Evolutionary conservation across 331 rosid genomes (phyloP).

Genomic region (Stylosanthes scabra): DNA sequence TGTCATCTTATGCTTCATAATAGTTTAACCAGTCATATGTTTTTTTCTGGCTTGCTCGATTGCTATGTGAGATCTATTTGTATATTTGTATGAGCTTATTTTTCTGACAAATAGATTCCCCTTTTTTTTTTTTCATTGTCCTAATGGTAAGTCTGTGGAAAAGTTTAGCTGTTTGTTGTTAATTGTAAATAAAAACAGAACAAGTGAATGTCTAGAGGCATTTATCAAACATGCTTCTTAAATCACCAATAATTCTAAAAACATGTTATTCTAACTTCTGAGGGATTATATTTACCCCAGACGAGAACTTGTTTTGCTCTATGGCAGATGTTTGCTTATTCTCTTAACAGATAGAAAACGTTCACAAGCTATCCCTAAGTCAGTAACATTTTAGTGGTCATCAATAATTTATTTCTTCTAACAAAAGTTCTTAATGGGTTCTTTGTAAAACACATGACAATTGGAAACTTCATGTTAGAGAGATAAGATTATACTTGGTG

Average conservation of each 20-base stretch:
- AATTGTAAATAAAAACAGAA: constrained; percentile 7
- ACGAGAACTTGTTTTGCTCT: constrained; percentile 14
- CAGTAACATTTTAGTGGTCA: background rate
- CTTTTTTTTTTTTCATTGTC: background rate
- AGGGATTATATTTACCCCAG: background rate
- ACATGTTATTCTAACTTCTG: background rate
- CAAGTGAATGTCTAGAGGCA: constrained; percentile 1
- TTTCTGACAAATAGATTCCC: constrained; percentile 20
- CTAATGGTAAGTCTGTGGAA: background rate
- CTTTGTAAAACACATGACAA: background rate
- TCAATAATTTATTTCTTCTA: background rate
- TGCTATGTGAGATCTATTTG: constrained; percentile 4
- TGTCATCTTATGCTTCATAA: constrained; percentile 35
- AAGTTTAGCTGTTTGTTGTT: background rate
- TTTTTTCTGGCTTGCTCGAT: constrained; percentile 1
- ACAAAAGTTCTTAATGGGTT: constrained; percentile 12
- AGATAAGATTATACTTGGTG: too few species aligned
- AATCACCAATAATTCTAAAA: background rate
- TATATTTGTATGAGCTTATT: constrained; percentile 20
- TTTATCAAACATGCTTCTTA: background rate
- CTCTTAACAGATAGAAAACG: constrained; percentile 5
- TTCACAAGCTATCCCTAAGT: background rate
- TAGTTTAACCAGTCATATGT: constrained; percentile 19
- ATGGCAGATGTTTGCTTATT: constrained; percentile 1
- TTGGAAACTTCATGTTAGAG: background rate